Evolutionary conservation across 306 rosid species (phyloP).

Genomic region (Lagenaria siceraria): DNA sequence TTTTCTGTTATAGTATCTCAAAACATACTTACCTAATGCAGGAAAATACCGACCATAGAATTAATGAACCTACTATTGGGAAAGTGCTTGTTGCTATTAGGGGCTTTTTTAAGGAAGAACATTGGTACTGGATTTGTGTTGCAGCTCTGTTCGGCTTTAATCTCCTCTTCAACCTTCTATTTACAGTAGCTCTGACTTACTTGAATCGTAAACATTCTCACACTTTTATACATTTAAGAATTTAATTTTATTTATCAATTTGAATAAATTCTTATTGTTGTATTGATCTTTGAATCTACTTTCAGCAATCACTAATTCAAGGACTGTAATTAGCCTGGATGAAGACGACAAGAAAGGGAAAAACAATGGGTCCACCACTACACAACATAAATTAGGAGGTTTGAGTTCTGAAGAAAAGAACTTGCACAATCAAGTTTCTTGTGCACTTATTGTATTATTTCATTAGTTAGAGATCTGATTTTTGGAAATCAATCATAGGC

Average conservation of each 20-base stretch:
- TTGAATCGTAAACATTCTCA: constrained; percentile 44
- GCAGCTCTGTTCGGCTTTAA: constrained; percentile 53
- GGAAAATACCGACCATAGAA: constrained; percentile 39
- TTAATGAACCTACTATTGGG: constrained; percentile 44
- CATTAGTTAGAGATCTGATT: not conserved
- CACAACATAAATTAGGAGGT: not conserved
- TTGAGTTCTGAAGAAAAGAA: not conserved
- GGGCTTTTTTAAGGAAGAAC: constrained; percentile 45
- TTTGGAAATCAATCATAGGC: not conserved
- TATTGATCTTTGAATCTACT: constrained; percentile 3
- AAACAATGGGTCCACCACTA: not conserved
- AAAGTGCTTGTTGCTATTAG: constrained; percentile 37
- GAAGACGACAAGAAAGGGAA: constrained; percentile 15
- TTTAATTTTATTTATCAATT: not conserved
- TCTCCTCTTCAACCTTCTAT: constrained; percentile 47
- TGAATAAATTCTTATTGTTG: not conserved
- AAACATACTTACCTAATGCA: constrained; percentile 10
- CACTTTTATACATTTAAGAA: not conserved
- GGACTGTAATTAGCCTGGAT: constrained; percentile 26
- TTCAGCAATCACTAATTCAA: constrained; percentile 42
- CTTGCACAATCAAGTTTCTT: not conserved
- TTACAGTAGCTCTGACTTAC: constrained; percentile 38
- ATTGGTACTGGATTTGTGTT: constrained; percentile 63
- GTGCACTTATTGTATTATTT: not conserved
- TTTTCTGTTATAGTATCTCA: not conserved